Base-by-base conservation (phyloP, 2,329 filamentous ascomycete genomes). In the Bipolaris bicolor region DNA sequence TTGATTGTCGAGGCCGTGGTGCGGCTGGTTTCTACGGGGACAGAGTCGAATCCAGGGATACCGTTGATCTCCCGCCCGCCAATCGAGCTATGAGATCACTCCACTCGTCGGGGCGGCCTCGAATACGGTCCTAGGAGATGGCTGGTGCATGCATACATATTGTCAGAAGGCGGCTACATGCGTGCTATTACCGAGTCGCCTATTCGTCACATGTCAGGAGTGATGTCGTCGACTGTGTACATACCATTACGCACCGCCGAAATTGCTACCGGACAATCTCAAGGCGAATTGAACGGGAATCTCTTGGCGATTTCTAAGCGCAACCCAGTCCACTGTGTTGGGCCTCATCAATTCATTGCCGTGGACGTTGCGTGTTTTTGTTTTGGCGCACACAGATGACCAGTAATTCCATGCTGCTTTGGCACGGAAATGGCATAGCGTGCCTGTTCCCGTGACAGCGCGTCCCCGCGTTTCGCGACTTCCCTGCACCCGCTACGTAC, bases 31-130 rank as follows among this genome's bases (percentile, higher is more conserved):
- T 37, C 49, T 52, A 53, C 40, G 48, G 61, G 48, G 47, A 57
- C 44, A 40, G 40, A 29, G 31, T 49, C 56, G 39, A 47, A 43
- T 44, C 29, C 63, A 55, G 45, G 55, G 59, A 58, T 60, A 55
- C 53, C 63, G 62, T 53, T 50, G 55, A 62, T 64, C 59, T 57
- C 57, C 59, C 59, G 55, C 44, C 40, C 49, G 44, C 51, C 39
- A 54, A 56, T 62, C 61, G 55, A 44, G 59, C 50, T 26, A 60
- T 45, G 39, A 48, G 16, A 57, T 57, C 34, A 48, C 49, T 47
- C 53, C 41, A 55, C 50, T 49, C 24, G 24, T 49, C 53, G 49
- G 36, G 49, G 41, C 31, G 29, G 13, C 20, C 40, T 44, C 29
- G 22, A 31, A 43, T 49, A 37, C 24, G 34, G 22, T 31, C 48